Conservation (phyloP, 495 filamentous ascomycete genomes). For the Penicillium canescens region DNA sequence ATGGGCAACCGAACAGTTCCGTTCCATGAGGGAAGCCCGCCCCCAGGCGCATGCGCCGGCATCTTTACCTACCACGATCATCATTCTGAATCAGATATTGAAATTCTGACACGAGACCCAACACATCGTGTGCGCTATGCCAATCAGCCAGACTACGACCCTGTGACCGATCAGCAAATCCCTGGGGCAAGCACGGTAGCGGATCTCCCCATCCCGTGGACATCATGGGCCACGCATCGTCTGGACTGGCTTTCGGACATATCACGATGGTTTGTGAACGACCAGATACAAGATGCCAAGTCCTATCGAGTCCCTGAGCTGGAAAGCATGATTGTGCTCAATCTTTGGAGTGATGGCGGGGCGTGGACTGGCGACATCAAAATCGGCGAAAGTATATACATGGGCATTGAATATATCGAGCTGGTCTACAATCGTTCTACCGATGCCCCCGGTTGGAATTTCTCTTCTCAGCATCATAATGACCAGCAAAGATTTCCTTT, state of each 20-base stretch:
- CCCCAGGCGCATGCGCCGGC: constrained; percentile 60
- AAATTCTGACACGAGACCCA: constrained; percentile 66
- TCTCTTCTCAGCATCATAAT: constrained; percentile 14
- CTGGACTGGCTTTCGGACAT: constrained; percentile 66
- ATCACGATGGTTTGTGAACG: constrained; percentile 71
- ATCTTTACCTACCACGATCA: constrained; percentile 67
- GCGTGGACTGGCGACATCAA: constrained; percentile 73
- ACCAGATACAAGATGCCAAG: constrained; percentile 54
- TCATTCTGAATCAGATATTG: constrained; percentile 75
- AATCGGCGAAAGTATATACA: constrained; percentile 54
- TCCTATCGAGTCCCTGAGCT: constrained; percentile 62
- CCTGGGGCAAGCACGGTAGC: constrained; percentile 33
- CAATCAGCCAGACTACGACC: constrained; percentile 66
- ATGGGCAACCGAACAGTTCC: background rate
- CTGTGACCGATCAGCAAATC: constrained; percentile 31
- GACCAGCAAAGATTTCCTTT: constrained; percentile 8
- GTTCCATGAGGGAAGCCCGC: constrained; percentile 8
- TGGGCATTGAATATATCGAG: constrained; percentile 77
- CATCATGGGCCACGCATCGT: constrained; percentile 67
- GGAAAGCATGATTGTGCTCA: constrained; percentile 62
- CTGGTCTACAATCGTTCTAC: constrained; percentile 61
- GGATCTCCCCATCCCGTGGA: constrained; percentile 52
- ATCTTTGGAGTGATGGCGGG: constrained; percentile 77
- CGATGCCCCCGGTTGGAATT: background rate
- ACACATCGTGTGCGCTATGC: constrained; percentile 62